Conservation (phyloP, 257 asterid species). For the Nicotiana otophora region DNA sequence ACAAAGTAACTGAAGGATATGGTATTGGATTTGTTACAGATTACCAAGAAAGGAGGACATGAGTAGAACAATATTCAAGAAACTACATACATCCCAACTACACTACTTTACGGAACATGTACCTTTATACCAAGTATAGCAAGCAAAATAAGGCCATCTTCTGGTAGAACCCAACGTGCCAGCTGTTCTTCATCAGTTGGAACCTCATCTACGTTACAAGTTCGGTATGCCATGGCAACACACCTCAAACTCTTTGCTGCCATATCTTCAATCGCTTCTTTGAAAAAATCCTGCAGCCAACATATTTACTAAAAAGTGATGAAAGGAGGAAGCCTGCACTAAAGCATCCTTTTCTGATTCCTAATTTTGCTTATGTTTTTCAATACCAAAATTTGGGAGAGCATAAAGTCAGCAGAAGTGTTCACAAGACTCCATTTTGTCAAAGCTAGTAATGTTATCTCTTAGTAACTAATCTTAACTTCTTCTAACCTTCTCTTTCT, state of each 20-base stretch:
- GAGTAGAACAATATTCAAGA: conserved; percentile 3
- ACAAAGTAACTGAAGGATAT: neutral
- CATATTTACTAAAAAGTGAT: neutral
- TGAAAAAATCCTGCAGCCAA: conserved; percentile 53
- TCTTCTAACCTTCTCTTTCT: conserved; percentile 50
- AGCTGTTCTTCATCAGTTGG: conserved; percentile 71
- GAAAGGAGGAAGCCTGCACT: neutral
- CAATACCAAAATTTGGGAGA: neutral
- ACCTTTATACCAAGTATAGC: conserved; percentile 96
- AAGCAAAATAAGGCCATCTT: conserved; percentile 66
- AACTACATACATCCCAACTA: neutral
- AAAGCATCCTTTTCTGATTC: neutral
- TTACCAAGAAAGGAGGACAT: neutral
- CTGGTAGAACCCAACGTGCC: conserved; percentile 73
- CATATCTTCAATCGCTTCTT: conserved; percentile 69
- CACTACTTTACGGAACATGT: neutral
- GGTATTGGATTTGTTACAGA: neutral
- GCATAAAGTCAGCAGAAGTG: neutral
- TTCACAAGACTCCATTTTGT: neutral
- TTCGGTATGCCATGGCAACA: conserved; percentile 80
- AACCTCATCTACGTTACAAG: conserved; percentile 47
- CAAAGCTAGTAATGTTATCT: neutral
- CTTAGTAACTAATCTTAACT: neutral
- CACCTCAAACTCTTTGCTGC: conserved; percentile 92
- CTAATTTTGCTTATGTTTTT: neutral